Conservation (phyloP, 139 green algal species). For the Eudorina sp. region DNA sequence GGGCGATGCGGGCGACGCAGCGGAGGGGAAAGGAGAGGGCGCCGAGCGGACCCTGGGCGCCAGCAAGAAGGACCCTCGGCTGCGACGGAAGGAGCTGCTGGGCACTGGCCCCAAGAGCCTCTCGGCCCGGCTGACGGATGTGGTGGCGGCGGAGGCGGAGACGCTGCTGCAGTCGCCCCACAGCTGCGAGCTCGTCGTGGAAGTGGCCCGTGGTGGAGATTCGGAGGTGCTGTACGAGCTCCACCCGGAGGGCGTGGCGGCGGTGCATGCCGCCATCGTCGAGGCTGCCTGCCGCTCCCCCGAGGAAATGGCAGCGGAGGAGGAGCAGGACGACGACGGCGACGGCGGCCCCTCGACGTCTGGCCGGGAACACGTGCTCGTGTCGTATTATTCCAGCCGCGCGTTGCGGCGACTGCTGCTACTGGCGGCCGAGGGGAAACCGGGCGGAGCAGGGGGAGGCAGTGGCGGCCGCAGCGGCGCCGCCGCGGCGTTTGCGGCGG, state of each 20-base stretch:
- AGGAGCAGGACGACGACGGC: slow-evolving; percentile 8
- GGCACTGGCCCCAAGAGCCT: slow-evolving; percentile 61
- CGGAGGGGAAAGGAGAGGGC: not conserved
- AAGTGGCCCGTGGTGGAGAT: slow-evolving; percentile 76
- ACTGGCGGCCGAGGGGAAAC: slow-evolving; percentile 43
- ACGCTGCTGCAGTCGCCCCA: slow-evolving; percentile 67
- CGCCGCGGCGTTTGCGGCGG: slow-evolving; percentile 44
- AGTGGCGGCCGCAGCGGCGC: not conserved
- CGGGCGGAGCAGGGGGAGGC: slow-evolving; percentile 3
- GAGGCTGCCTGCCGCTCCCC: slow-evolving; percentile 25
- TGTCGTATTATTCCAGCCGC: slow-evolving; percentile 72
- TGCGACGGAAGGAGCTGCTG: slow-evolving; percentile 81
- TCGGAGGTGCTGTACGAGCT: slow-evolving; percentile 67
- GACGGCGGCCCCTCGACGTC: not conserved
- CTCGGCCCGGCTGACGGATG: slow-evolving; percentile 56
- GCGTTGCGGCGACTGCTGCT: slow-evolving; percentile 74
- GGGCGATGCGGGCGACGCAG: not conserved
- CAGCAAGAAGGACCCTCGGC: slow-evolving; percentile 82
- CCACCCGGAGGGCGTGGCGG: slow-evolving; percentile 54
- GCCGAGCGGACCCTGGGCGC: slow-evolving; percentile 69
- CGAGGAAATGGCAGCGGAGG: slow-evolving; percentile 17
- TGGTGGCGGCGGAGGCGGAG: slow-evolving; percentile 46
- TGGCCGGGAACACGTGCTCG: slow-evolving; percentile 63
- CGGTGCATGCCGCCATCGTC: slow-evolving; percentile 71
- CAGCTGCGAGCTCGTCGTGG: slow-evolving; percentile 72